phyloP scores from a whole-genome alignment of 208 protist genomes.

The Acanthamoeba triangularis region DNA sequence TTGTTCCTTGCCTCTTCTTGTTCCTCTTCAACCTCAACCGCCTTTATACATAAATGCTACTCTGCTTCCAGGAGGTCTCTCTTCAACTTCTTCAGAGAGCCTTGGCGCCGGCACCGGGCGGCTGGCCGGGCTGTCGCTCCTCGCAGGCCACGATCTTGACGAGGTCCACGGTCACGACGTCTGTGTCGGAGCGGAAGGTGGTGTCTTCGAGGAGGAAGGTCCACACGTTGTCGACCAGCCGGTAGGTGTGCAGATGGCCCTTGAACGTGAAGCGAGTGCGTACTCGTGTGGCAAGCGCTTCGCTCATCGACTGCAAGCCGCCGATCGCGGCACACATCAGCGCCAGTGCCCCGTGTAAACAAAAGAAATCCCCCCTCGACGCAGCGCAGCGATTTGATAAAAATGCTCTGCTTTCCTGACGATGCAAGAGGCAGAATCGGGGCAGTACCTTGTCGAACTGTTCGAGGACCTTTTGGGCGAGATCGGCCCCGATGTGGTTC shows the following conservation, averaged over 20 bases:
- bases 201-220: conserved; percentile 73
- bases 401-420: neutral
- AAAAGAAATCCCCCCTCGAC: neutral
- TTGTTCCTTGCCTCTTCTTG: no score
- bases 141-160: conserved; percentile 77
- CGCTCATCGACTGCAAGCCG: conserved; percentile 64
- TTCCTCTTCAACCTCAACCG: neutral
- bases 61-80: neutral
- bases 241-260: conserved; percentile 73
- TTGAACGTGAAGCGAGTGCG: conserved; percentile 56
- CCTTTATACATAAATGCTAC: neutral
- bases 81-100: neutral
- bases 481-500: neutral
- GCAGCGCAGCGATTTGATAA: neutral
- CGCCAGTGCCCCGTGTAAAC: neutral
- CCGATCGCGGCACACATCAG: neutral
- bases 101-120: neutral
- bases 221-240: conserved; percentile 76
- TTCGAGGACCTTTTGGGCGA: conserved; percentile 60
- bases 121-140: conserved; percentile 35
- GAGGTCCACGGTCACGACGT: conserved; percentile 24
- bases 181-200: conserved; percentile 69
- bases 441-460: conserved; percentile 68
- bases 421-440: neutral
- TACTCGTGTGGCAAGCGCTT: conserved; percentile 56